Evolutionary conservation across 805 yeast species (phyloP), one percentile per base, ranked within the genome.

Genomic region (Wickerhamiella qilinensis): DNA sequence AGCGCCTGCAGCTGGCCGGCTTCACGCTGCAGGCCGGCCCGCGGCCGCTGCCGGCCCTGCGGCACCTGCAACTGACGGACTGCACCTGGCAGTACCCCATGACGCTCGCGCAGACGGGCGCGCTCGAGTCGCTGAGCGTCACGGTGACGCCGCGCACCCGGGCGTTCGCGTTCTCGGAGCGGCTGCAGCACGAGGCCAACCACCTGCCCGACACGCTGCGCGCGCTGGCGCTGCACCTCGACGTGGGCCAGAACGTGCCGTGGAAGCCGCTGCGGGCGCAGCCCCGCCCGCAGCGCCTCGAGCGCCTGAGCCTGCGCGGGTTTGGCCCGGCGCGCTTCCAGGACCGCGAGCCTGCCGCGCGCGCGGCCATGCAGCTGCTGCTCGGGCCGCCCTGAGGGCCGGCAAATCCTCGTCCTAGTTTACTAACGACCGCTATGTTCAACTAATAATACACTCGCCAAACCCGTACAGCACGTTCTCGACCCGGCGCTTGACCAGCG

Each of bases 401-500:
- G n/a, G n/a, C n/a, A n/a, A n/a, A n/a, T n/a, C n/a, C n/a, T n/a
- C n/a, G n/a, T n/a, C n/a, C n/a, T n/a, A 24, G 12, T 24, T 9
- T 24, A 24, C 12, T 24, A 9, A 24, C 27, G 12, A 9, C 8
- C 27, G 11, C 8, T 24, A n/a, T n/a, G 7, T 29, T 29, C 15
- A 29, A 11, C 16, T n/a, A 14, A 29, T n/a, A 11, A 34, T 27
- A 31, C 54, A 50, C 15, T 74, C 79, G 5, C 62, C 85, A 38
- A 88, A 65, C 0, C 98, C 97, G 52, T 85, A 91, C 76, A 91
- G 81, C n/a, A 83, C 86, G 55, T 78, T 83, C 57, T 88, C 97
- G 8, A 88, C 96, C 42, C 79, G 80, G 44, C 68, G 65, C 46
- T 74, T 77, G 20, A 88, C 79, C 28, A 61, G 52, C 0, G 69